A percentile compares a stretch with the other conserved stretches of the same genome.
Evolutionary conservation across 176 grass and related monocot genomes (phyloP).

Genomic region (barley (Hordeum vulgare)): DNA sequence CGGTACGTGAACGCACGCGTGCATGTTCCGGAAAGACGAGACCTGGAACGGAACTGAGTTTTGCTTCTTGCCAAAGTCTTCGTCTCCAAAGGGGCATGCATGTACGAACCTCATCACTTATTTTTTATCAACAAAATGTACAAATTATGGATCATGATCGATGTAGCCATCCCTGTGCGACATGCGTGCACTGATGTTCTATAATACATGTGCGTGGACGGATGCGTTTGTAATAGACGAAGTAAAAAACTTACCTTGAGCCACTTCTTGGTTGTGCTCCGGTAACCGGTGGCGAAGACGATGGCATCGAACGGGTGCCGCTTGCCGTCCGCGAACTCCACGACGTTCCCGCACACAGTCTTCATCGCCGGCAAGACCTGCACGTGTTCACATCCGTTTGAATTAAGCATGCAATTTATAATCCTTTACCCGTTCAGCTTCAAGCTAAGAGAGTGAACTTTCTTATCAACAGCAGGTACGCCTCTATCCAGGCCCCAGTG

Average conservation of each 20-base stretch:
- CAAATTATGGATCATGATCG: slow-evolving; percentile 1
- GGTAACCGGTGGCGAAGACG: slow-evolving; percentile 73
- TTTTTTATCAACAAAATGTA: not conserved
- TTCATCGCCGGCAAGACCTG: slow-evolving; percentile 39
- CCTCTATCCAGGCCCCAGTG: not conserved
- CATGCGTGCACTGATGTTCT: not conserved
- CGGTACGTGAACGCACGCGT: not conserved
- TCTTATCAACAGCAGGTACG: not conserved
- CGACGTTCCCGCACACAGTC: slow-evolving; percentile 33
- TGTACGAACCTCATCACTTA: not conserved
- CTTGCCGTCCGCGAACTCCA: slow-evolving; percentile 47
- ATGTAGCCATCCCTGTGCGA: not conserved
- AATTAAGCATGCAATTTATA: not conserved
- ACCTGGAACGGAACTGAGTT: not conserved
- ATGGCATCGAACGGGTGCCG: slow-evolving; percentile 57
- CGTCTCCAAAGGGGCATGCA: not conserved
- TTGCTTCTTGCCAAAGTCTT: slow-evolving; percentile 24
- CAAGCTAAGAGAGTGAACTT: not conserved
- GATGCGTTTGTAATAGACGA: not conserved
- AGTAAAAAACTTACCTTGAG: slow-evolving; percentile 45
- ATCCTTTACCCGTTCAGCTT: not conserved
- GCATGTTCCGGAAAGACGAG: not conserved
- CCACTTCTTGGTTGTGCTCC: slow-evolving; percentile 48
- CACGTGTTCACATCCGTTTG: not conserved
- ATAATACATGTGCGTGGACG: not conserved